These are phyloP conservation scores for Stachybotrys chartarum DNA, from an alignment of 2,329 filamentous ascomycete species.

Conservation along the genomic window DNA sequence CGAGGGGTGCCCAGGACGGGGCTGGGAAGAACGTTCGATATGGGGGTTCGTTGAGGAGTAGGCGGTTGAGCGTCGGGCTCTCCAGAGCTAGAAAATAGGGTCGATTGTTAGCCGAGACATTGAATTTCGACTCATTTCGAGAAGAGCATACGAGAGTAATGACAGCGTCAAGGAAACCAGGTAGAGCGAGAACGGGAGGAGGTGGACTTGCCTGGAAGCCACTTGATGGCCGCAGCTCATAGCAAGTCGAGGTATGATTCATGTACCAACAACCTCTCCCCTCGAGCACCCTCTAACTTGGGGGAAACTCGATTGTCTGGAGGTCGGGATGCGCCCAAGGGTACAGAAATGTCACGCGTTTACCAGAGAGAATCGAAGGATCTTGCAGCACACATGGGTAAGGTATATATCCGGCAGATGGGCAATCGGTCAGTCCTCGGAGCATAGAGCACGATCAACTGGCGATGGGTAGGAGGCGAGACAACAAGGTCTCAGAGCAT, in stretches of 20 bases:
- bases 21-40: slow-evolving; percentile 44
- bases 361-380: not conserved
- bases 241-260: slow-evolving; percentile 33
- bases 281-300: not conserved
- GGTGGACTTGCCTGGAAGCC: slow-evolving; percentile 41
- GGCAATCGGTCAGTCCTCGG: not conserved
- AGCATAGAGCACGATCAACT: not conserved
- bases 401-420: not conserved
- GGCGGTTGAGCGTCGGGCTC: slow-evolving; percentile 55
- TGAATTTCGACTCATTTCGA: slow-evolving; percentile 6
- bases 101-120: slow-evolving; percentile 25
- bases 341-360: not conserved
- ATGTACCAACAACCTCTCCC: not conserved
- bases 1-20: slow-evolving; percentile 52
- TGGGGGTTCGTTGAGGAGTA: slow-evolving; percentile 52
- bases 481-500: slow-evolving; percentile 1
- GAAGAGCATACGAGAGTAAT: slow-evolving; percentile 3
- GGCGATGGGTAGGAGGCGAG: not conserved
- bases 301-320: not conserved
- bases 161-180: slow-evolving; percentile 4
- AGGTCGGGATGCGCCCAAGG: not conserved
- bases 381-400: not conserved
- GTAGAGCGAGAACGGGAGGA: slow-evolving; percentile 3
- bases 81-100: slow-evolving; percentile 45
- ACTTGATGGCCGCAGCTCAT: slow-evolving; percentile 57